Percentiles rank a stretch among this genome's conserved stretches.
These are phyloP conservation scores for Solanum appendiculatum DNA, from an alignment of 257 asterid species.

Conservation along the genomic window DNA sequence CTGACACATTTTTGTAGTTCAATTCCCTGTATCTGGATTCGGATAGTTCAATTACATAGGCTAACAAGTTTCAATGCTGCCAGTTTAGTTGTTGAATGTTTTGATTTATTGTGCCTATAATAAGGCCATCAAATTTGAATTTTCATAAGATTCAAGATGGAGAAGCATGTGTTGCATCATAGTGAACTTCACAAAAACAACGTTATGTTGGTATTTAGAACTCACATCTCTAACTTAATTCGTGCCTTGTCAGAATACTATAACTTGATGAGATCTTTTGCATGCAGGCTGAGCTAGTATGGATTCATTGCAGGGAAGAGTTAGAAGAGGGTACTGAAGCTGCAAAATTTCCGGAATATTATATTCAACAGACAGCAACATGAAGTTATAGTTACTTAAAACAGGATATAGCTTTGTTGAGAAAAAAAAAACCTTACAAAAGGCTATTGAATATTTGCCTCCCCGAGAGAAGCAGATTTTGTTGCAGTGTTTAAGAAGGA, in stretches of 20 bases:
- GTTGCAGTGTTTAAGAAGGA: constrained; percentile 29
- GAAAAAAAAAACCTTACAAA: constrained; percentile 17
- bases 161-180: not conserved
- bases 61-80: not conserved
- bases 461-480: constrained; percentile 19
- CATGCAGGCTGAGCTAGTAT: constrained; percentile 36
- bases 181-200: not conserved
- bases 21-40: not conserved
- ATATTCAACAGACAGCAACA: constrained; percentile 3
- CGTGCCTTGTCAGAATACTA: not conserved
- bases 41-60: not conserved
- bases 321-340: constrained; percentile 19
- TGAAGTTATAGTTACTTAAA: not conserved
- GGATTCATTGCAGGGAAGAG: constrained; percentile 34
- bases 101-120: not conserved
- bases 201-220: not conserved
- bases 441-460: constrained; percentile 26
- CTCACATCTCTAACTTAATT: not conserved
- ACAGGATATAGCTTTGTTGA: constrained; percentile 14
- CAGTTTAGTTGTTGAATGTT: not conserved
- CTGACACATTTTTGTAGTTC: not conserved
- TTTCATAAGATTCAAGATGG: not conserved
- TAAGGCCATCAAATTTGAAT: not conserved
- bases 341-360: constrained; percentile 10
- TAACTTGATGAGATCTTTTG: not conserved